These are phyloP conservation scores for Symbiodinium pilosum DNA, from an alignment of 73 alveolate genomes.

Conservation along the genomic window DNA sequence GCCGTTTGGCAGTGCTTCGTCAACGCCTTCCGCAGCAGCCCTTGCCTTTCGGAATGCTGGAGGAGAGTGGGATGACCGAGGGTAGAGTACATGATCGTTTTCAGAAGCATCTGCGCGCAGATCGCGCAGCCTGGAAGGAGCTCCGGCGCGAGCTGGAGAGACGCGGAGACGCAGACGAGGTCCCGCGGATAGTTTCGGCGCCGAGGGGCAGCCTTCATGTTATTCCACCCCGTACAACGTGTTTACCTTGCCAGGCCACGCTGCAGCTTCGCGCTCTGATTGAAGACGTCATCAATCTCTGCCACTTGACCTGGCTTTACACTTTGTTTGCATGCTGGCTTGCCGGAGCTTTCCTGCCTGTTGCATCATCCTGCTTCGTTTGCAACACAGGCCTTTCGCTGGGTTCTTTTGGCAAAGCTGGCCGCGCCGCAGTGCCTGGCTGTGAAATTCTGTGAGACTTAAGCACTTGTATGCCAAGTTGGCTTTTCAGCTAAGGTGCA, in stretches of 20 bases:
- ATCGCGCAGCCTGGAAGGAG: conserved; percentile 31
- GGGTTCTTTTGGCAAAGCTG: not conserved
- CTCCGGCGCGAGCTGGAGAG: conserved; percentile 54
- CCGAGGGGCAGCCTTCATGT: too few relatives aligned
- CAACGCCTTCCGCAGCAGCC: conserved; percentile 58
- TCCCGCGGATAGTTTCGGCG: not conserved
- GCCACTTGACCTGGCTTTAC: not conserved
- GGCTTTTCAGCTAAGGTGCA: not conserved
- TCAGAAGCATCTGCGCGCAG: too few relatives aligned
- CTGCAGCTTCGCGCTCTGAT: conserved; percentile 31
- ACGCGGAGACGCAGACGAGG: conserved; percentile 1
- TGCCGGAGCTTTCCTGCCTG: too few relatives aligned
- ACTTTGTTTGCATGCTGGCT: too few relatives aligned
- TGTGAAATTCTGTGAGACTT: not conserved
- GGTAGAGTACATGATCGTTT: too few relatives aligned
- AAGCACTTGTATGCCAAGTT: not conserved
- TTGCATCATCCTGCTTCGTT: too few relatives aligned
- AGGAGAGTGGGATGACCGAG: not conserved
- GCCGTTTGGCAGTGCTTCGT: conserved; percentile 64
- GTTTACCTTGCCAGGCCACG: not conserved
- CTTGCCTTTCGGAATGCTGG: conserved; percentile 77
- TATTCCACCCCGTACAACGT: too few relatives aligned
- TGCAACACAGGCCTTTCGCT: not conserved
- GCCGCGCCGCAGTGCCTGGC: not conserved
- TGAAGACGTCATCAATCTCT: conserved; percentile 49